These are phyloP conservation scores for Aspergillus felis DNA, from an alignment of 2,329 filamentous ascomycete genomes.

Conservation along the genomic window DNA sequence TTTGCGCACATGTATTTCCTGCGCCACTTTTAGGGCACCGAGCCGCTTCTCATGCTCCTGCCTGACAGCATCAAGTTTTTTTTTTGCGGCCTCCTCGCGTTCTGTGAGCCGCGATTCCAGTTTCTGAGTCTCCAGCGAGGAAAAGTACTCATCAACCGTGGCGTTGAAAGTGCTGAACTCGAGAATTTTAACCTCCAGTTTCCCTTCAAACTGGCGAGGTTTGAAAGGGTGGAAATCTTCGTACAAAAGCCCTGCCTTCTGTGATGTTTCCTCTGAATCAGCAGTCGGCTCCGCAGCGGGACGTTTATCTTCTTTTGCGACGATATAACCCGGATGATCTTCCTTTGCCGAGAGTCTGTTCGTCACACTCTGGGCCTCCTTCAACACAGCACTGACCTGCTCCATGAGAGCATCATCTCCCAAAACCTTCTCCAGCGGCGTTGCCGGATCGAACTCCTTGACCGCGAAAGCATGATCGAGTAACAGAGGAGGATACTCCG, in stretches of 20 bases:
- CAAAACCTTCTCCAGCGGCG: constrained; percentile 66
- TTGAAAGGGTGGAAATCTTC: constrained; percentile 95
- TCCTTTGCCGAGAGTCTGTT: constrained; percentile 64
- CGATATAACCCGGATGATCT: constrained; percentile 75
- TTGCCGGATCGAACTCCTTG: constrained; percentile 64
- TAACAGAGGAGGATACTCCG: constrained; percentile 81
- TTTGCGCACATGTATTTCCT: constrained; percentile 80
- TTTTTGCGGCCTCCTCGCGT: constrained; percentile 73
- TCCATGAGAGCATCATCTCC: constrained; percentile 62
- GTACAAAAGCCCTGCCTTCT: constrained; percentile 59
- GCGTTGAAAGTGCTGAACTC: constrained; percentile 84
- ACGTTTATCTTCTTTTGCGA: constrained; percentile 60
- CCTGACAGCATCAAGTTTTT: constrained; percentile 79
- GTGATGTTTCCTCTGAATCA: constrained; percentile 33
- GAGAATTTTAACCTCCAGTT: constrained; percentile 63
- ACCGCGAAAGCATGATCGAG: constrained; percentile 78
- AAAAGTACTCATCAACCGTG: constrained; percentile 95
- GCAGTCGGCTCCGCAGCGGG: constrained; percentile 32
- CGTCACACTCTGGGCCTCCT: constrained; percentile 67
- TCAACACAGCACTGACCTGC: constrained; percentile 63
- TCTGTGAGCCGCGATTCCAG: constrained; percentile 79
- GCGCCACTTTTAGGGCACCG: constrained; percentile 74
- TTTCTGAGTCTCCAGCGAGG: constrained; percentile 90
- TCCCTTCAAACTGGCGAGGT: constrained; percentile 71
- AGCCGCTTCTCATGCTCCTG: constrained; percentile 81